Evolutionary conservation across 2,329 filamentous ascomycete species (phyloP), one percentile per base, ranked within the genome.

Genomic region (Pseudocercospora ulei): DNA sequence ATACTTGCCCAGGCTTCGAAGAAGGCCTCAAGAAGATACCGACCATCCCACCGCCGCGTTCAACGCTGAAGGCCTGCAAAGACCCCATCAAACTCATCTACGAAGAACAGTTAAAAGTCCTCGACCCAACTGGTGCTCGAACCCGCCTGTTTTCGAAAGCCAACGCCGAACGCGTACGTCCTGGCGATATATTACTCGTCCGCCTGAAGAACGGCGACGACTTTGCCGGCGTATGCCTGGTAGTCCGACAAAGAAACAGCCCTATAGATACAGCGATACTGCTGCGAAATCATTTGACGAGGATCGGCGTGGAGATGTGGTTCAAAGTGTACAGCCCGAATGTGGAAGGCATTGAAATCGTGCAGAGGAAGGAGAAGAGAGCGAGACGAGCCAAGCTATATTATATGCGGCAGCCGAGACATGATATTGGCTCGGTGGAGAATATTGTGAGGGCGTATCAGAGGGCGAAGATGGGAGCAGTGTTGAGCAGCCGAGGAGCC

Each of bases 301-400:
- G 82, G 53, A 76, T 92, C 4, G 83, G 84, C 44, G 84, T 94
- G 44, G 90, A 98, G 73, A 90, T 94, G 84, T 94, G 85, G 79
- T 86, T 82, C 65, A 98, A 98, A 71, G 71, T 96, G 43, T 96
- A 90, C 69, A 83, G 77, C 58, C 88, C 88, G 44, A 81, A 83
- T 58, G 80, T 96, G 19, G 77, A 82, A 59, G 84, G 83, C 48
- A 85, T 98, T 56, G 88, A 98, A 66, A 80, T 98, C 54, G 82
- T 96, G 62, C 84, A 93, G 75, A 72, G 88, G 54, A 73, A 76
- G 48, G 72, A 75, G 57, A 90, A 86, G 79, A 76, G 85, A 62
- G 84, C 85, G 50, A 79, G 87, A 60, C 76, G 90, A 56, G 88
- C 87, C 16, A 73, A 85, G 52, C 69, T 98, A 62, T 93, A 83